Percentiles rank a stretch among this genome's conserved stretches.
These are phyloP conservation scores for Phialophora tarda DNA, from an alignment of 2,329 filamentous ascomycete genomes.

Conservation along the genomic window DNA sequence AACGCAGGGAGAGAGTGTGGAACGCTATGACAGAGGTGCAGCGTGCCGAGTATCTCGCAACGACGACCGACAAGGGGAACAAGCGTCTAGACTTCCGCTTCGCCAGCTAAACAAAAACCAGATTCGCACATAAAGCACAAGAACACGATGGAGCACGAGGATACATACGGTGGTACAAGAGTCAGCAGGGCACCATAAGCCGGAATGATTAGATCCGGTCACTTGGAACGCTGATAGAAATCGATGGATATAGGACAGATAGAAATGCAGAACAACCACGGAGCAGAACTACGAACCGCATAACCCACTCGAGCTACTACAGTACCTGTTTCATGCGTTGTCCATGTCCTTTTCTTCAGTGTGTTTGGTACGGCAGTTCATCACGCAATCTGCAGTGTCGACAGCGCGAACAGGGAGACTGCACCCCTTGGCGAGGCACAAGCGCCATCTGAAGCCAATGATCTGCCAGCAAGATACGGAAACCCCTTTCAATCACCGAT, in stretches of 20 bases:
- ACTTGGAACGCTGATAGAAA: neutral
- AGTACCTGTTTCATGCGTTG: neutral
- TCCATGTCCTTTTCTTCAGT: neutral
- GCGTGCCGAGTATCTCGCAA: constrained; percentile 53
- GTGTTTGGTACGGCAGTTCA: neutral
- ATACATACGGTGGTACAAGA: neutral
- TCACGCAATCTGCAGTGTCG: neutral
- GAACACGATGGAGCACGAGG: neutral
- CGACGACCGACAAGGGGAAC: constrained; percentile 53
- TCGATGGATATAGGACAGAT: neutral
- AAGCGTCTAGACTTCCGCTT: constrained; percentile 50
- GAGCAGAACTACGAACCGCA: neutral
- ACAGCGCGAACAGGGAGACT: too few species aligned
- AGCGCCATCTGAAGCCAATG: neutral
- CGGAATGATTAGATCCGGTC: neutral
- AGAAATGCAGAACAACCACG: neutral
- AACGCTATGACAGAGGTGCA: constrained; percentile 53
- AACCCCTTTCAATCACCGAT: neutral
- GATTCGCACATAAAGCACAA: neutral
- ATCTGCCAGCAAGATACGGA: neutral
- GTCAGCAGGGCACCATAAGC: neutral
- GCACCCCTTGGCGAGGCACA: neutral
- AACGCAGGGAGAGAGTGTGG: constrained; percentile 44
- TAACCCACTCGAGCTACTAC: neutral
- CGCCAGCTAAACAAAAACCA: constrained; percentile 26